A percentile compares a stretch with the other conserved stretches of the same genome.
Conservation (phyloP, 2,329 filamentous ascomycete species). For the Botryosphaeria dothidea region DNA sequence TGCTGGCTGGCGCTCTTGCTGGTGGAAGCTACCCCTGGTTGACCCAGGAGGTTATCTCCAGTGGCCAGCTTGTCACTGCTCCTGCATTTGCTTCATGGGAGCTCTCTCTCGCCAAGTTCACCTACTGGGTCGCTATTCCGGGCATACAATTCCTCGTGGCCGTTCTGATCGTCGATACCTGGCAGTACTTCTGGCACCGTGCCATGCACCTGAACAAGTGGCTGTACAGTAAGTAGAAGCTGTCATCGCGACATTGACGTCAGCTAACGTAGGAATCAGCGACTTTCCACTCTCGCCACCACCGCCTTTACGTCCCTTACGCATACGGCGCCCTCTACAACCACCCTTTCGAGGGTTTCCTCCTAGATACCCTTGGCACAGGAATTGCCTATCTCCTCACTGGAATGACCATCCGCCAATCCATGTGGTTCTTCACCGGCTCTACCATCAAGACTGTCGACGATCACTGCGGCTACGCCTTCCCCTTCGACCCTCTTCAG, state of each 20-base stretch:
- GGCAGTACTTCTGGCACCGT: constrained; percentile 97
- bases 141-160: constrained; percentile 74
- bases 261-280: constrained; percentile 48
- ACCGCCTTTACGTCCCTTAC: constrained; percentile 96
- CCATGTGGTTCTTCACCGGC: constrained; percentile 84
- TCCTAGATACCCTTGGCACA: constrained; percentile 87
- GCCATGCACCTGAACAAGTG: constrained; percentile 97
- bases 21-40: constrained; percentile 81
- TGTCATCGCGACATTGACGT: neutral
- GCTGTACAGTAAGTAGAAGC: constrained; percentile 76
- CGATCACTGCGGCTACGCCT: constrained; percentile 94
- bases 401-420: constrained; percentile 81
- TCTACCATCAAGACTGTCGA: constrained; percentile 96
- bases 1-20: constrained; percentile 72
- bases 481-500: constrained; percentile 94
- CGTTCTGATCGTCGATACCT: constrained; percentile 81
- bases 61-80: constrained; percentile 52
- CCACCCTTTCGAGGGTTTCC: constrained; percentile 90
- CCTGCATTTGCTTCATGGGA: constrained; percentile 87
- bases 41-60: constrained; percentile 58
- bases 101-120: constrained; percentile 67
- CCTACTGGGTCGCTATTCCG: constrained; percentile 81
- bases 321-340: constrained; percentile 97
- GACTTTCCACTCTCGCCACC: constrained; percentile 91
- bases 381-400: constrained; percentile 80